Percentiles rank a stretch among this genome's conserved stretches.
These are phyloP conservation scores for Zymoseptoria crescenta DNA, from an alignment of 2,329 filamentous ascomycete genomes.

Conservation along the genomic window DNA sequence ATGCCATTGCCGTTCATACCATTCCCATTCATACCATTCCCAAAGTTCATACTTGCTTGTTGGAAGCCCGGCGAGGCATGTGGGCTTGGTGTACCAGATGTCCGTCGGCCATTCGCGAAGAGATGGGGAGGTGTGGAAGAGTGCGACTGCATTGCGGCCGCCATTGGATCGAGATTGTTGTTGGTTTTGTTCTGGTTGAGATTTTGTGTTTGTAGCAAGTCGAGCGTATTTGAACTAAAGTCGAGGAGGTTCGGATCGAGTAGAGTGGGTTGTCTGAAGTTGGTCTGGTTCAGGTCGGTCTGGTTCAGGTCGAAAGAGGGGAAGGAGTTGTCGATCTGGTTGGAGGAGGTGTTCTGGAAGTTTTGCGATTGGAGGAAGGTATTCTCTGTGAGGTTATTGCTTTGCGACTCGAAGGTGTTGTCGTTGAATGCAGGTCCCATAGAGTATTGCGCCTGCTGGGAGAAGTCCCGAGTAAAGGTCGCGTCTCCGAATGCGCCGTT, in stretches of 20 bases:
- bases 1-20: constrained; percentile 40
- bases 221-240: constrained; percentile 35
- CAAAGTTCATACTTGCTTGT: constrained; percentile 31
- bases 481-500: constrained; percentile 21
- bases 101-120: constrained; percentile 45
- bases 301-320: constrained; percentile 45
- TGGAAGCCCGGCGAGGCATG: constrained; percentile 47
- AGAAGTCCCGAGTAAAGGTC: constrained; percentile 39
- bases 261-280: constrained; percentile 49
- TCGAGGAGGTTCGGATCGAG: constrained; percentile 55
- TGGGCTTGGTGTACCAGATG: constrained; percentile 47
- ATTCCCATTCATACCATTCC: neutral
- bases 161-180: constrained; percentile 43
- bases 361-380: constrained; percentile 33
- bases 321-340: constrained; percentile 40
- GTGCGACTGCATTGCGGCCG: constrained; percentile 41
- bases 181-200: constrained; percentile 26
- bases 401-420: constrained; percentile 10
- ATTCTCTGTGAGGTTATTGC: constrained; percentile 31
- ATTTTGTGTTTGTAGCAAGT: constrained; percentile 36
- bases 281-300: constrained; percentile 50
- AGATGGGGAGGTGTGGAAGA: constrained; percentile 50
- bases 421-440: constrained; percentile 32
- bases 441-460: constrained; percentile 35
- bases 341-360: neutral